Evolutionary conservation across 495 filamentous ascomycete species (phyloP), one percentile per base, ranked within the genome.

Genomic region (Margaritispora aquatica): DNA sequence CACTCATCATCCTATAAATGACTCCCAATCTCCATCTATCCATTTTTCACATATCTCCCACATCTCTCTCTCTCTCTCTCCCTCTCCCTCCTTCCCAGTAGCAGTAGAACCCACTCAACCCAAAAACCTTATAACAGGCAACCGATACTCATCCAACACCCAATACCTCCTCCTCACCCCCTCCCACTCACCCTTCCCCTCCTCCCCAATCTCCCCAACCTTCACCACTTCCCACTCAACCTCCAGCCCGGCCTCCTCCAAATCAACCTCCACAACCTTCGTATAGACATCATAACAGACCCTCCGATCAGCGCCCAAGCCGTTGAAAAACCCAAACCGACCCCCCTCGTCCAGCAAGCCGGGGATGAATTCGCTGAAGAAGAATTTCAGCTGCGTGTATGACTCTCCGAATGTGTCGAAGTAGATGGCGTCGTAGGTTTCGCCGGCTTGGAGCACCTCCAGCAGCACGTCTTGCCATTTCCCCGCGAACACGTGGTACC

Each of bases 361-460:
- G 49, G 95, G 87, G 0, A 97, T 84, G 62, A 85, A 86, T 69
- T 98, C 93, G 13, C 79, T 83, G 70, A 98, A 96, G 75, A 98
- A 98, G 27, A 84, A 77, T 29, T 86, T 86, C 41, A 98, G 82
- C 69, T 90, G 88, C 4, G 73, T 75, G 73, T 98, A 98, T 48
- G 89, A 85, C 73, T 97, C 95, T 8, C 92, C 94, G 65, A 97
- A 98, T 0, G 94, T 98, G 69, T 97, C 95, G 66, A 96, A 97
- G 75, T 97, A 98, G 56, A 98, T 92, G 31, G 88, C 92, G 70
- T 98, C 90, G 69, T 93, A 95, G 23, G 83, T 73, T 47, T 85
- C 77, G 7, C 86, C 85, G 49, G 84, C 71, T n/a, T 82, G 79
- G 0, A 94, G 72, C 8, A 98, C 77, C 26, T 73, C 71, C 0